Evolutionary conservation across 1,139 yeast genomes (phyloP).

Genomic region (Magnusiomyces magnusii): DNA sequence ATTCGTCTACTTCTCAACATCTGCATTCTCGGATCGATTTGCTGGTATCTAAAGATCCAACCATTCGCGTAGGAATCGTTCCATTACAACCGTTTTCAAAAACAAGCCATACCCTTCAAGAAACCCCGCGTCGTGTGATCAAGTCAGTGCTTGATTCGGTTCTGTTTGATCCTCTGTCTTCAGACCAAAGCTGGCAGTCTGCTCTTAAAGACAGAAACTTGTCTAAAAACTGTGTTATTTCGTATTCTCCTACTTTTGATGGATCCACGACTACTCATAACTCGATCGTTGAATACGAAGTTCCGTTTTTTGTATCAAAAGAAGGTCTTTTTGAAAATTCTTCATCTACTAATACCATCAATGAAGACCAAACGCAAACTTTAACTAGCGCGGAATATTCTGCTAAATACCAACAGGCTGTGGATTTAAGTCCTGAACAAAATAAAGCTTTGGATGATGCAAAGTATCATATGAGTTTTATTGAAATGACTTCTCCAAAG

Average conservation of each 20-base stretch:
- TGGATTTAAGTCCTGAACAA: not conserved
- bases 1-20: conserved; percentile 9
- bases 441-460: conserved; percentile 9
- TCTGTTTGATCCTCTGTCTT: conserved; percentile 33
- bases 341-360: not conserved
- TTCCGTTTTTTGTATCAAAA: conserved; percentile 26
- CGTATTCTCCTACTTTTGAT: conserved; percentile 28
- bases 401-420: not conserved
- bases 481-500: conserved; percentile 29
- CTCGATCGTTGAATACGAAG: conserved; percentile 32
- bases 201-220: conserved; percentile 27
- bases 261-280: conserved; percentile 31
- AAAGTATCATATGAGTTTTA: conserved; percentile 20
- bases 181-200: conserved; percentile 31
- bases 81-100: conserved; percentile 28
- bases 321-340: conserved; percentile 1
- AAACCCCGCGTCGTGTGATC: conserved; percentile 23
- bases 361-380: not conserved
- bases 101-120: conserved; percentile 11
- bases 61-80: conserved; percentile 12
- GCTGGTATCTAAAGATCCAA: conserved; percentile 8
- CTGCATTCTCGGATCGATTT: conserved; percentile 23
- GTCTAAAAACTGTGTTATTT: conserved; percentile 31
- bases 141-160: conserved; percentile 29
- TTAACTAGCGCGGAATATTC: not conserved